These are phyloP conservation scores for Solanum hybrid DNA, from an alignment of 305 asterid genomes.

Conservation along the genomic window DNA sequence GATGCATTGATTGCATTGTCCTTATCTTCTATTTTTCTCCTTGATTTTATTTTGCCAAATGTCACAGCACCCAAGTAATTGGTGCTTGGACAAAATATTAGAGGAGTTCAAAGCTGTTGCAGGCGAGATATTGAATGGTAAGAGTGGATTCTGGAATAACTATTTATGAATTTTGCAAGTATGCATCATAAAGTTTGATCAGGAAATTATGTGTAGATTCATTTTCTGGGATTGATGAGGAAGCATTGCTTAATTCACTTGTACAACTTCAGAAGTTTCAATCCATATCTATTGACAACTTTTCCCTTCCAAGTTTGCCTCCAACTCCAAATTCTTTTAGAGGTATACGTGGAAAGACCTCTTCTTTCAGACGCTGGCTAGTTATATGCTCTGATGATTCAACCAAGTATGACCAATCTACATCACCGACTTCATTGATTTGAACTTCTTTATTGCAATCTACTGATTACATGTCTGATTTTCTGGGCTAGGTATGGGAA, in stretches of 20 bases:
- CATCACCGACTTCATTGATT: background rate
- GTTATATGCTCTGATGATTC: slow-evolving; percentile 82
- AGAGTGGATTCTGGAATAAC: background rate
- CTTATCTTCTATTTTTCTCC: slow-evolving; percentile 1
- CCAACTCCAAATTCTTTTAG: slow-evolving; percentile 65
- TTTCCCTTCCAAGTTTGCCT: slow-evolving; percentile 67
- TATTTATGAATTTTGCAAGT: background rate
- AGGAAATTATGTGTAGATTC: slow-evolving; percentile 42
- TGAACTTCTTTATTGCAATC: slow-evolving; percentile 3
- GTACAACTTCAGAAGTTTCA: slow-evolving; percentile 31
- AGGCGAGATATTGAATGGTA: slow-evolving; percentile 48
- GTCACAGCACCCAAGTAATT: slow-evolving; percentile 72
- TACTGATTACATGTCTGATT: background rate
- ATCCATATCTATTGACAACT: slow-evolving; percentile 41
- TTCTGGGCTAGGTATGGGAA: slow-evolving; percentile 50
- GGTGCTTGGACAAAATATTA: slow-evolving; percentile 70
- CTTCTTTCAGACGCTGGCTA: slow-evolving; percentile 79
- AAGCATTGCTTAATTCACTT: slow-evolving; percentile 50
- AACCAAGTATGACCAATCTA: slow-evolving; percentile 33
- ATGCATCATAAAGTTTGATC: background rate
- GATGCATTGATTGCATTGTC: background rate
- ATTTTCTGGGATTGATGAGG: slow-evolving; percentile 62
- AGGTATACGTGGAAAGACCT: slow-evolving; percentile 81
- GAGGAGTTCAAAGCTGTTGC: slow-evolving; percentile 62
- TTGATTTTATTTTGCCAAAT: slow-evolving; percentile 14